These are phyloP conservation scores for Metschnikowia corniflorae DNA, from an alignment of 805 yeast species.

Conservation along the genomic window DNA sequence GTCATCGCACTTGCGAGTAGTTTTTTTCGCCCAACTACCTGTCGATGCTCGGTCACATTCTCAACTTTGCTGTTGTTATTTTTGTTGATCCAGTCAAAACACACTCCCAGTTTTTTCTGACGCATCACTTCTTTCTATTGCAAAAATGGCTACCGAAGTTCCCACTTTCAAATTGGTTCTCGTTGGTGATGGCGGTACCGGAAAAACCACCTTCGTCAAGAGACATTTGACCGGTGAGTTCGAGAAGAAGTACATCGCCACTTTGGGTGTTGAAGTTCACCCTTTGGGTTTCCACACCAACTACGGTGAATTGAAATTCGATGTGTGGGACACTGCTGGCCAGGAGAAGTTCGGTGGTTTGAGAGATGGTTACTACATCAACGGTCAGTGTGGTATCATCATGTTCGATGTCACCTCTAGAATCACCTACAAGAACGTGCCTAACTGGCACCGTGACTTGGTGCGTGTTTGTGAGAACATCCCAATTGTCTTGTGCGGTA, in stretches of 20 bases:
- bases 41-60: not conserved
- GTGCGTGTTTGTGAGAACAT: slow-evolving; percentile 99
- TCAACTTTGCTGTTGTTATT: slow-evolving; percentile 5
- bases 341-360: slow-evolving; percentile 99
- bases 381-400: slow-evolving; percentile 99
- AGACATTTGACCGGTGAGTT: slow-evolving; percentile 99
- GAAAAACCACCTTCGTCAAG: slow-evolving; percentile 99
- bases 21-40: slow-evolving; percentile 2
- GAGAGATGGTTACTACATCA: slow-evolving; percentile 99
- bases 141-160: slow-evolving; percentile 69
- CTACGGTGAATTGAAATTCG: slow-evolving; percentile 97
- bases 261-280: slow-evolving; percentile 99
- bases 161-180: slow-evolving; percentile 97
- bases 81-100: slow-evolving; percentile 10
- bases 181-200: slow-evolving; percentile 99
- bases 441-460: slow-evolving; percentile 99
- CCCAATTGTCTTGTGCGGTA: slow-evolving; percentile 98
- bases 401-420: slow-evolving; percentile 99
- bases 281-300: slow-evolving; percentile 98
- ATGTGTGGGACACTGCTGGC: slow-evolving; percentile 99
- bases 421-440: slow-evolving; percentile 99
- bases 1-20: slow-evolving; percentile 14
- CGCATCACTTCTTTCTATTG: too few species aligned
- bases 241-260: slow-evolving; percentile 98
- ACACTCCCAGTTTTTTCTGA: not conserved